These are phyloP conservation scores for Trichophyton rubrum DNA, from an alignment of 2,329 filamentous ascomycete species.

Conservation along the genomic window DNA sequence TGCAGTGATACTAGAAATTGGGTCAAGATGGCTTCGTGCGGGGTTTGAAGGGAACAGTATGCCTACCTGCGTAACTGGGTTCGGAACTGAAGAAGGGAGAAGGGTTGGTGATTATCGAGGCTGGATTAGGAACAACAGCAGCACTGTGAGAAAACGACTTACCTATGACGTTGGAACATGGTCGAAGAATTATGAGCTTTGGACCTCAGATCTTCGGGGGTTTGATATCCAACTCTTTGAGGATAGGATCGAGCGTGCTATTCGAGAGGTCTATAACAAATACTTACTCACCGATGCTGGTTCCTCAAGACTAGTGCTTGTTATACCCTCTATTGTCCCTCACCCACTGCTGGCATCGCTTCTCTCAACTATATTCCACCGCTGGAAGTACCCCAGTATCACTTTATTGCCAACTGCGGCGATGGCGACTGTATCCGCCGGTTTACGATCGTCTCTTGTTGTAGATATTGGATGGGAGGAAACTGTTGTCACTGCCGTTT, in stretches of 20 bases:
- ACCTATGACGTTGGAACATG: slow-evolving; percentile 26
- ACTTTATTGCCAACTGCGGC: slow-evolving; percentile 68
- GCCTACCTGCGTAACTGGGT: slow-evolving; percentile 58
- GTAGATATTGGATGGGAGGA: slow-evolving; percentile 90
- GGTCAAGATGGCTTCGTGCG: slow-evolving; percentile 62
- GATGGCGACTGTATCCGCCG: slow-evolving; percentile 63
- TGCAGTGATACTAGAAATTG: slow-evolving; percentile 68
- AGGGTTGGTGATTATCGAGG: slow-evolving; percentile 69
- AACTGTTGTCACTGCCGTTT: slow-evolving; percentile 72
- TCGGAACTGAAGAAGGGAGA: slow-evolving; percentile 62
- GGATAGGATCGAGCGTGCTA: slow-evolving; percentile 72
- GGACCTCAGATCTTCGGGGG: slow-evolving; percentile 59
- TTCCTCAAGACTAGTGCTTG: slow-evolving; percentile 59
- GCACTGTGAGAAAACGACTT: slow-evolving; percentile 22
- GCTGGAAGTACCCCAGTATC: slow-evolving; percentile 66
- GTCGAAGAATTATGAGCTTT: slow-evolving; percentile 53
- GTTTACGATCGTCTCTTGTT: slow-evolving; percentile 71
- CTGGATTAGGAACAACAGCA: slow-evolving; percentile 47
- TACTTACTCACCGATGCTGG: slow-evolving; percentile 51
- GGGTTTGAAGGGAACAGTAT: slow-evolving; percentile 76
- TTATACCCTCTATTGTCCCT: slow-evolving; percentile 65
- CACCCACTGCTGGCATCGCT: slow-evolving; percentile 63
- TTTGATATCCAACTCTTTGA: slow-evolving; percentile 67
- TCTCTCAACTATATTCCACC: slow-evolving; percentile 66
- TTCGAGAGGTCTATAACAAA: slow-evolving; percentile 73